Base-by-base conservation (phyloP, 495 filamentous ascomycete genomes). In the Penicillium parvum region DNA sequence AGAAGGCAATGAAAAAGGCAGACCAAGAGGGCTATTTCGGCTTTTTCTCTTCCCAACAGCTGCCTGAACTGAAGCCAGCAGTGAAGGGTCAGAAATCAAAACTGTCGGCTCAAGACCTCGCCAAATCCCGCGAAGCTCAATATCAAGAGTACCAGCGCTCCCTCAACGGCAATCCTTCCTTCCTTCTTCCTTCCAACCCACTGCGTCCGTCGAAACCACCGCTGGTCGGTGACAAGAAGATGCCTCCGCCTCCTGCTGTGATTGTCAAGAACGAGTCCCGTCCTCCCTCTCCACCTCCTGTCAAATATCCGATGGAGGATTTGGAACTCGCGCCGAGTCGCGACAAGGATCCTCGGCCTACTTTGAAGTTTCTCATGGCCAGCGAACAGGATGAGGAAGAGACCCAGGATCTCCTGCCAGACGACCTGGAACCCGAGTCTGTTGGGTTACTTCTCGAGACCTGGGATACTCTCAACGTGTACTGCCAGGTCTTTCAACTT, bases 241-340 rank as follows among this genome's bases (percentile, higher is more conserved):
- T 51, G 11, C 47, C 52, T 16, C 33, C 39, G n/a, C 61, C 68
- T 12, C 33, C 52, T 5, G 64, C 64, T 12, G 53, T n/a, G n/a
- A n/a, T 69, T 21, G 43, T 68, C 29, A 72, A 69, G 43, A 50
- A 50, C 21, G 66, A 72, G 27, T 45, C 63, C 3, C 69, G 65
- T 34, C 76, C 79, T 4, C 79, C 86, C 7, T 77, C 87, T 4
- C 86, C 86, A 14, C 86, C 88, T 18, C 81, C 84, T 0, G 79
- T 91, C 44, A 95, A 91, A 57, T 96, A 96, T 59, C 92, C 92
- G 0, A 95, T 96, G 43, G 92, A 98, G 48, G 92, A 98, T 63
- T 61, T 97, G 23, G 85, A 96, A 44, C 67, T 97, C 14, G 70
- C 78, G 14, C 81, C 79, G 3, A 71, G 76, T 33, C 69, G 60